These are phyloP conservation scores for Cercospora berteroae DNA, from an alignment of 2,329 filamentous ascomycete species.

Conservation along the genomic window DNA sequence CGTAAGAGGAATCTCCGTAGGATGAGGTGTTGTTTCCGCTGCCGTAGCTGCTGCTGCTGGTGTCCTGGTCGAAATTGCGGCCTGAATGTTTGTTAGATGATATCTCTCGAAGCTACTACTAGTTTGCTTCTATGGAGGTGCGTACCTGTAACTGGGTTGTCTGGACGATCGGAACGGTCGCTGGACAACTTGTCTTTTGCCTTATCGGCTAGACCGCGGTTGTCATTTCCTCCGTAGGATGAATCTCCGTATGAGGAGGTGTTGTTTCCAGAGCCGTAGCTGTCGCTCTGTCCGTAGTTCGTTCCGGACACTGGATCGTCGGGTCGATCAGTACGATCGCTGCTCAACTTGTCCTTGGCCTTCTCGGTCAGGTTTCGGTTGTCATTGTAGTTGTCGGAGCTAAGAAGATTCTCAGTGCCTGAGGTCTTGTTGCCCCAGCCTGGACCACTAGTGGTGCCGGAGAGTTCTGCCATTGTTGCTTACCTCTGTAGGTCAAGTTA, in stretches of 20 bases:
- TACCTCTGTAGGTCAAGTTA: slow-evolving; percentile 5
- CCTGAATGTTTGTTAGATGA: not conserved
- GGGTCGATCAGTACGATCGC: slow-evolving; percentile 7
- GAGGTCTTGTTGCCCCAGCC: slow-evolving; percentile 14
- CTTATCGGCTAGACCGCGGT: not conserved
- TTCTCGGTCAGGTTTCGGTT: slow-evolving; percentile 9
- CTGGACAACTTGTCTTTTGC: not conserved
- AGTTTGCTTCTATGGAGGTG: not conserved
- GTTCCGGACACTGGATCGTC: slow-evolving; percentile 7
- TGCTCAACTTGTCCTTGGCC: slow-evolving; percentile 49
- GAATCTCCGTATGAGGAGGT: not conserved
- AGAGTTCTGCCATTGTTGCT: slow-evolving; percentile 8
- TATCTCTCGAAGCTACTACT: not conserved
- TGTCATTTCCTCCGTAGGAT: not conserved
- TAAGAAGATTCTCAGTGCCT: not conserved
- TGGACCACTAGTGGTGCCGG: slow-evolving; percentile 11
- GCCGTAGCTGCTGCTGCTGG: not conserved
- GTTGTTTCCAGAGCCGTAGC: not conserved
- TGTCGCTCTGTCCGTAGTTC: not conserved
- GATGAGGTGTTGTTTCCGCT: not conserved
- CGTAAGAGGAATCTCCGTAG: not conserved
- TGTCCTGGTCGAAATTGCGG: not conserved
- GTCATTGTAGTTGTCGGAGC: slow-evolving; percentile 7
- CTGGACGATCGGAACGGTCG: not conserved
- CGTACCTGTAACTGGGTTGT: not conserved